Evolutionary conservation across 306 rosid genomes (phyloP).

Genomic region (Psophocarpus tetragonolobus): DNA sequence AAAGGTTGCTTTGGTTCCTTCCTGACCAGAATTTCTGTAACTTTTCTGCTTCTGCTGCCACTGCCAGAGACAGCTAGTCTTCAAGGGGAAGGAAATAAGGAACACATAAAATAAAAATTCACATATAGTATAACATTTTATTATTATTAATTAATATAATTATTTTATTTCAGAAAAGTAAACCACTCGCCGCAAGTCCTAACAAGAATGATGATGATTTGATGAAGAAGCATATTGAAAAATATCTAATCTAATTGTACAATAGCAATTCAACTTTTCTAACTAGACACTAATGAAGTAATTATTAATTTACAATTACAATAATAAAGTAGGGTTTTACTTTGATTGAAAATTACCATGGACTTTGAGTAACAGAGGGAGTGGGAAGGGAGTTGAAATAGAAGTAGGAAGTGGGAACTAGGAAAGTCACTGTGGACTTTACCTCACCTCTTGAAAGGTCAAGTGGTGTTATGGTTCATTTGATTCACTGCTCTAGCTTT

Average conservation of each 20-base stretch:
- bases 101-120: slow-evolving; percentile 6
- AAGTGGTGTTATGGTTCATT: no score
- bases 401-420: background rate
- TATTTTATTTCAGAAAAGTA: slow-evolving; percentile 3
- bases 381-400: background rate
- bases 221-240: background rate
- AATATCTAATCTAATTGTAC: background rate
- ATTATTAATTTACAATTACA: background rate
- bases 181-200: slow-evolving; percentile 29
- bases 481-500: background rate
- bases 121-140: background rate
- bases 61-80: slow-evolving; percentile 33
- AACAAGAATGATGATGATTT: background rate
- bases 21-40: slow-evolving; percentile 19
- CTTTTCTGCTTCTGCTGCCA: slow-evolving; percentile 13
- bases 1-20: slow-evolving; percentile 23
- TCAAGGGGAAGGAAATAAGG: slow-evolving; percentile 31
- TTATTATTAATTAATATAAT: background rate
- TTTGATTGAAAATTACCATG: background rate
- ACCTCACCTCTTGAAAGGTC: slow-evolving; percentile 28
- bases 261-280: background rate
- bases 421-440: slow-evolving; percentile 21
- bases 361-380: background rate
- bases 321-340: background rate
- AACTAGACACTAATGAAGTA: background rate